Percentiles rank a stretch among this genome's conserved stretches.
Evolutionary conservation across 1,139 yeast genomes (phyloP).

Genomic region (Protomyces arabidopsidicola): DNA sequence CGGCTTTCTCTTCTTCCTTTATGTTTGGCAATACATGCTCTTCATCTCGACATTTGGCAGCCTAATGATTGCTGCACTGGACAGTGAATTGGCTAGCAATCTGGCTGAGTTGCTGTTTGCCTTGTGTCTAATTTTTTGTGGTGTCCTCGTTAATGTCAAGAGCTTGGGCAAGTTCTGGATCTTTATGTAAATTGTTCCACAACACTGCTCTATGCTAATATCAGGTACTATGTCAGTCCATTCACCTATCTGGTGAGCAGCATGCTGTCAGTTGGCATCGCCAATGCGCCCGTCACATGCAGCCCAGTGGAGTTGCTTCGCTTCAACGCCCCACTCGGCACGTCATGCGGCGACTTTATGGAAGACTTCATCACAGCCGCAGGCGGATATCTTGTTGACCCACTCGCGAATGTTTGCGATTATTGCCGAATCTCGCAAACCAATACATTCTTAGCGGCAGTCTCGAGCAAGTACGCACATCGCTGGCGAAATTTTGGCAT

Average conservation of each 20-base stretch:
- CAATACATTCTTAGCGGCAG: conserved; percentile 45
- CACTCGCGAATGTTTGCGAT: conserved; percentile 45
- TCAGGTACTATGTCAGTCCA: conserved; percentile 55
- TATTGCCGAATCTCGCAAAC: conserved; percentile 49
- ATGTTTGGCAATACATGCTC: conserved; percentile 46
- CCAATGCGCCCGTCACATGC: conserved; percentile 47
- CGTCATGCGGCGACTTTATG: conserved; percentile 51
- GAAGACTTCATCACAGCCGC: conserved; percentile 42
- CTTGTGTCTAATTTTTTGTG: conserved; percentile 37
- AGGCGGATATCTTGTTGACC: conserved; percentile 49
- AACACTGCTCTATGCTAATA: conserved; percentile 50
- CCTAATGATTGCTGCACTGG: conserved; percentile 47
- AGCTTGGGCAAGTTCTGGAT: not conserved
- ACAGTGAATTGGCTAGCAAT: conserved; percentile 48
- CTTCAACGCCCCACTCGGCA: conserved; percentile 52
- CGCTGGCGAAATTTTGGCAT: conserved; percentile 71
- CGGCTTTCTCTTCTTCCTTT: conserved; percentile 42
- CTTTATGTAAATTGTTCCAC: conserved; percentile 41
- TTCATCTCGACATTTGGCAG: conserved; percentile 48
- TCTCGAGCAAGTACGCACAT: conserved; percentile 46
- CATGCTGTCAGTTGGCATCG: conserved; percentile 47
- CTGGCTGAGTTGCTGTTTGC: conserved; percentile 48
- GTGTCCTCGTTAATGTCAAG: not conserved
- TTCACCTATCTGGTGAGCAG: conserved; percentile 53
- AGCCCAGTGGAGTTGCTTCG: conserved; percentile 45